Base-by-base conservation (phyloP, 139 green algal species). In the Asterochloris erici region DNA sequence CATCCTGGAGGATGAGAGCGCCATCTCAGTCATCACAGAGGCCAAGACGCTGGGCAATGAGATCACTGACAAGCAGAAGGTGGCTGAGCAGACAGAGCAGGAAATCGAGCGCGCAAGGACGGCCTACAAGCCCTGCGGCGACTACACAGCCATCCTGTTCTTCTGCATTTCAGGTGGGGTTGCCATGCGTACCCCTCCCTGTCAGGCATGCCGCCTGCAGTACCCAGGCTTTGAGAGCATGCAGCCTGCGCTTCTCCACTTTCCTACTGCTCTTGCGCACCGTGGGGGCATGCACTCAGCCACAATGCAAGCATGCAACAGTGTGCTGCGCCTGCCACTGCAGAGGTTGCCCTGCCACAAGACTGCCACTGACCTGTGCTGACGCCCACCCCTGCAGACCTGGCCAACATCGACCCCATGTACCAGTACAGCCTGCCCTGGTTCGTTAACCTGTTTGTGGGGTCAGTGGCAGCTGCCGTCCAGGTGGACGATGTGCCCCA, bases 351-450 rank as follows among this genome's bases (percentile, higher is more conserved):
- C 66, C 10, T 71, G 21, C 66, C 10, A 9, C 66, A 71, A 71
- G 10, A 13, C 21, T 71, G 66, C 21, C 66, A 71, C 21, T 71
- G 17, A 26, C 9, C 17, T 21, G 19, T 71, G 19, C 17, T 71
- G 66, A 21, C 17, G 66, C 66, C 19, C 66, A 70, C 66, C 17
- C 12, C 24, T 81, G 73, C 79, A 84, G 80, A 86, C 68, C 84
- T 90, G 29, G 88, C 88, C 15, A 78, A 85, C 75, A 90, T 94
- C 66, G 90, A 95, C 85, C 90, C 91, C 84, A 95, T 95, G 92
- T 95, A 95, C 87, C 92, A 95, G 87, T 95, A 95, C 88, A 88
- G 79, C 29, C 83, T 96, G 82, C 89, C 89, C 29, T 95, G 91
- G 92, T 94, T 94, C 87, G 87, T 92, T 80, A 90, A 91, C 81